phyloP scores from a whole-genome alignment of 177 flowering plant species.

The Telopea speciosissima region DNA sequence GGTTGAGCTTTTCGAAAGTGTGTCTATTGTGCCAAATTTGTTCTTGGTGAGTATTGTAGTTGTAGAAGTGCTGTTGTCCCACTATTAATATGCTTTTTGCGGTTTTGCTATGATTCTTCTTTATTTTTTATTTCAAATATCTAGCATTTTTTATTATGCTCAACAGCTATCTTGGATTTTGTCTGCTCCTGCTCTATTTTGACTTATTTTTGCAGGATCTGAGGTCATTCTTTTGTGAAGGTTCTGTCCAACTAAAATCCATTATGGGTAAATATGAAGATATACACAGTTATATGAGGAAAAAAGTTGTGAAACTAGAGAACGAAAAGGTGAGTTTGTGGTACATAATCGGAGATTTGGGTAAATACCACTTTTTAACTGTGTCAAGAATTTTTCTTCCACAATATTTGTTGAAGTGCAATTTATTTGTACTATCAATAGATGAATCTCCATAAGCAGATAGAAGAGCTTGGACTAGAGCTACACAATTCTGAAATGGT shows the following conservation, averaged over 20 bases:
- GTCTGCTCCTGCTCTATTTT: neutral
- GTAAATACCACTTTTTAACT: neutral
- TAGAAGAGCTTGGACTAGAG: slow-evolving; percentile 35
- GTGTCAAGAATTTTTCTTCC: neutral
- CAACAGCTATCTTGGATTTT: neutral
- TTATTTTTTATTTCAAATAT: neutral
- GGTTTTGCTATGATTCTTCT: neutral
- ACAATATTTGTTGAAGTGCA: slow-evolving; percentile 22
- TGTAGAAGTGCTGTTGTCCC: neutral
- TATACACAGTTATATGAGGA: slow-evolving; percentile 27
- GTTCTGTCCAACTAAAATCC: slow-evolving; percentile 29
- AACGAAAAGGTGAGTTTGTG: slow-evolving; percentile 54
- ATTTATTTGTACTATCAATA: slow-evolving; percentile 41
- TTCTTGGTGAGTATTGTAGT: slow-evolving; percentile 46
- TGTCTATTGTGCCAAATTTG: slow-evolving; percentile 22
- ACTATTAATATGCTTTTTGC: neutral
- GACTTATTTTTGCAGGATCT: slow-evolving; percentile 41
- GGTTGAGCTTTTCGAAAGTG: slow-evolving; percentile 47
- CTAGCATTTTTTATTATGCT: neutral
- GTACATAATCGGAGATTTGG: neutral
- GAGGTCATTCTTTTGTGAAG: slow-evolving; percentile 30
- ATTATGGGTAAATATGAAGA: slow-evolving; percentile 31
- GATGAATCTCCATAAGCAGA: slow-evolving; percentile 38
- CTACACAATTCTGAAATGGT: slow-evolving; percentile 42
- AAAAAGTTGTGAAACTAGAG: slow-evolving; percentile 48